Evolutionary conservation across 345 rosid genomes (phyloP).

Genomic region (Gossypium raimondii): DNA sequence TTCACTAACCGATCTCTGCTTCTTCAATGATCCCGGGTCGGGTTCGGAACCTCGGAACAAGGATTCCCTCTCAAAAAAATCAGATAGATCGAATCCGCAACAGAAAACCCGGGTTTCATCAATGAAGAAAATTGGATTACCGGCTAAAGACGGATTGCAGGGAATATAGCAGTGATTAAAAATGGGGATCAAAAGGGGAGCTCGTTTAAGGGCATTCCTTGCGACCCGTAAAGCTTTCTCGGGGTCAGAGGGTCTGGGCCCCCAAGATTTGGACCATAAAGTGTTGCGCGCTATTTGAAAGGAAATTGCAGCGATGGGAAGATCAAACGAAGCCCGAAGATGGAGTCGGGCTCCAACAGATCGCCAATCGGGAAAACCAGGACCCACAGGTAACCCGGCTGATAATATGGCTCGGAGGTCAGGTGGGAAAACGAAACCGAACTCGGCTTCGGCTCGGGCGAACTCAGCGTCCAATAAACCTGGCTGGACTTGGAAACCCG

Average conservation of each 20-base stretch:
- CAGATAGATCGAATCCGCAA: slow-evolving; percentile 95
- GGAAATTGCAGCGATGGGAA: slow-evolving; percentile 87
- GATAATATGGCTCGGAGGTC: slow-evolving; percentile 83
- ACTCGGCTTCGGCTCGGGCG: slow-evolving; percentile 87
- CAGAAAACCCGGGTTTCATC: slow-evolving; percentile 87
- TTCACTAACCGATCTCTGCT: slow-evolving; percentile 63
- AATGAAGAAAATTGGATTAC: slow-evolving; percentile 91
- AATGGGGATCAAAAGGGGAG: slow-evolving; percentile 87
- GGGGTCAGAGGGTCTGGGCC: slow-evolving; percentile 73
- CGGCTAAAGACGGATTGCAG: slow-evolving; percentile 78
- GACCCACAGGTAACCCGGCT: slow-evolving; percentile 82
- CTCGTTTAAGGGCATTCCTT: slow-evolving; percentile 75
- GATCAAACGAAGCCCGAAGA: slow-evolving; percentile 76
- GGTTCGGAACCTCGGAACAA: slow-evolving; percentile 49
- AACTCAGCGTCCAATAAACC: slow-evolving; percentile 84
- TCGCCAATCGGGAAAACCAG: slow-evolving; percentile 97
- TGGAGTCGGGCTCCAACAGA: slow-evolving; percentile 71
- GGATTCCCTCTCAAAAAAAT: slow-evolving; percentile 84
- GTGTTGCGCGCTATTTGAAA: slow-evolving; percentile 85
- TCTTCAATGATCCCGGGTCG: slow-evolving; percentile 41
- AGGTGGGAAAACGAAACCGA: slow-evolving; percentile 89
- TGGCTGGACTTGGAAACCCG: slow-evolving; percentile 70
- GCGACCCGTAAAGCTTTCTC: slow-evolving; percentile 81
- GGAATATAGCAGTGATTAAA: slow-evolving; percentile 93
- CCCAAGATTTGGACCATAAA: slow-evolving; percentile 92